Evolutionary conservation across 805 yeast species (phyloP), one percentile per base, ranked within the genome.

Genomic region (Cyberlindnera euphorbiae): DNA sequence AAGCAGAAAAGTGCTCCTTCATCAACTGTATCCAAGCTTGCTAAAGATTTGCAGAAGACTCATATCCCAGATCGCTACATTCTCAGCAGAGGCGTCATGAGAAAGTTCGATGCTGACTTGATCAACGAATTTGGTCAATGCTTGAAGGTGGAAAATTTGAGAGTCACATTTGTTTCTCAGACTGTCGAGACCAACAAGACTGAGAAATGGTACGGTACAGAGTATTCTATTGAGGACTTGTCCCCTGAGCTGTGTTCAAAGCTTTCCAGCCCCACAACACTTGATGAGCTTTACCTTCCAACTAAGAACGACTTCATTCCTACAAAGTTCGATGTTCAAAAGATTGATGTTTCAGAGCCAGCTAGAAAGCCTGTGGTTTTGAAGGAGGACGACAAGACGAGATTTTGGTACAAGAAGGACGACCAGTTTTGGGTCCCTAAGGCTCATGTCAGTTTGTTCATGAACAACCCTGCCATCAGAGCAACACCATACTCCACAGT

Each of bases 171-270:
- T 17, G 64, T 77, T 11, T 66, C 74, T 21, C 79, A 65, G 58
- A 73, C 57, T 45, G 67, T 75, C 35, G 69, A 68, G 6, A 69
- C 77, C 4, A 71, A 71, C 36, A 45, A 60, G 12, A 66, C 53
- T 15, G 98, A 90, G 56, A 69, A 76, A 52, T 90, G 96, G 96
- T 90, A 93, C 55, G 96, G 95, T 4, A 87, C 97, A 0, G 82
- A 83, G 47, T 85, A 87, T 55, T 60, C 72, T 3, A 56, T 71
- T 28, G 66, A 61, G 9, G 62, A 65, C 12, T 51, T 85, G 16
- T 63, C 75, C 3, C 29, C 44, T 0, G 62, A 60, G 1, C 56
- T 80, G 4, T 12, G 64, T 6, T 32, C 54, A 8, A 51, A 46
- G 26, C 53, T 77, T 31, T 42, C 55, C 29, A 44, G 44, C 38